Evolutionary conservation across 2,329 filamentous ascomycete genomes (phyloP).

Genomic region (Torrubiella hemipterigena): DNA sequence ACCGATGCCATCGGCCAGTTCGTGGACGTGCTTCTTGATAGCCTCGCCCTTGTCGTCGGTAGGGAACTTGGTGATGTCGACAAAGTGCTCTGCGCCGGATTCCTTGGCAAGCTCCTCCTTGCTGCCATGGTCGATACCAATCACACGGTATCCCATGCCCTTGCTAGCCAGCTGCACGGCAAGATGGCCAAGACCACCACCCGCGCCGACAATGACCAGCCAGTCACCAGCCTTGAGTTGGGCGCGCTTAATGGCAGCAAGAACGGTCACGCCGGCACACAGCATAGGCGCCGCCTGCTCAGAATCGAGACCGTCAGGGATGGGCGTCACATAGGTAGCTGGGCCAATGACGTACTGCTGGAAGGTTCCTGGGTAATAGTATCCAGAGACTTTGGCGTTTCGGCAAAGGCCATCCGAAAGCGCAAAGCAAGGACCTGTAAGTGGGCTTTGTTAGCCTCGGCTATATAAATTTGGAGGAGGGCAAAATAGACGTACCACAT

Average conservation of each 20-base stretch:
- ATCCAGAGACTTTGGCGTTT: slow-evolving; percentile 13
- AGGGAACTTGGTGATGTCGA: slow-evolving; percentile 33
- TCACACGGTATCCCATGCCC: slow-evolving; percentile 13
- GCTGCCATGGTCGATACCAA: slow-evolving; percentile 15
- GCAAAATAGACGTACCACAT: slow-evolving; percentile 16
- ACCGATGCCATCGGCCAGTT: slow-evolving; percentile 9
- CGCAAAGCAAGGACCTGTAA: slow-evolving; percentile 4
- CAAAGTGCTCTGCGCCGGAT: slow-evolving; percentile 13
- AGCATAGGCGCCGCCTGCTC: slow-evolving; percentile 45
- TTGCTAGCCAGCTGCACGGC: slow-evolving; percentile 60
- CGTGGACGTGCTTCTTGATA: slow-evolving; percentile 13
- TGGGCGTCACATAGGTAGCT: slow-evolving; percentile 29
- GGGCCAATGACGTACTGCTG: slow-evolving; percentile 12
- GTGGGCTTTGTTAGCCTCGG: not conserved
- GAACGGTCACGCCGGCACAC: slow-evolving; percentile 55
- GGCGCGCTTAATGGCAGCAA: slow-evolving; percentile 60
- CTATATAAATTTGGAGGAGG: not conserved
- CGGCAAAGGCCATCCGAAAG: slow-evolving; percentile 11
- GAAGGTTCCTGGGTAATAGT: slow-evolving; percentile 14
- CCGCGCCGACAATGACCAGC: slow-evolving; percentile 63
- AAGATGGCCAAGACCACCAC: slow-evolving; percentile 57
- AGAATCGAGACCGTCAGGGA: slow-evolving; percentile 21
- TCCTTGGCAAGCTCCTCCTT: slow-evolving; percentile 12
- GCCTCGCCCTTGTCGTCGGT: slow-evolving; percentile 28
- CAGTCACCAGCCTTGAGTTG: slow-evolving; percentile 53